Base-by-base conservation (phyloP, 192 early-diverging fungal species). In the Coemansia sp. region DNA sequence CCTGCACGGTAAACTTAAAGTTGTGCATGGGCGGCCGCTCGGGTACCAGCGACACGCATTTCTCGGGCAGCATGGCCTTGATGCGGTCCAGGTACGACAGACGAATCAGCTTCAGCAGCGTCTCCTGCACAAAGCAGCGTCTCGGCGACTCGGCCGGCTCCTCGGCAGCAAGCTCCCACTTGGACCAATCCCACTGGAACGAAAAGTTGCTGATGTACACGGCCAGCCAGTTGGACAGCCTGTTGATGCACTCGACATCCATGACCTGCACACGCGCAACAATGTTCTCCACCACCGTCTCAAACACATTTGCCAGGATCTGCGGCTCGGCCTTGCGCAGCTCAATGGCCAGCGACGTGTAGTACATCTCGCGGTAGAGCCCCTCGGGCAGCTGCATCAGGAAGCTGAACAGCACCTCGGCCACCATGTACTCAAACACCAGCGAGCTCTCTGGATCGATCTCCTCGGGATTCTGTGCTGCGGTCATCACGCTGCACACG, bases 201-300 rank as follows among this genome's bases (percentile, higher is more conserved):
- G 79, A 85, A 81, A 95, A 93, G 72, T 97, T 97, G 64, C 91
- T 93, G 40, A 98, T 68, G 68, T 95, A 93, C 46, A 90, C 83
- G 0, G 88, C 81, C 72, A 98, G 89, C 89, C 90, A 95, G 54
- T 87, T 87, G 48, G 82, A 81, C 36, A 97, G 79, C 22, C 94
- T 77, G 60, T 85, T 77, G 24, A 93, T 78, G 60, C 85, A 87
- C 67, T 94, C 93, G 26, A 88, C 82, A 64, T 98, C 95, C 6
- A 74, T 33, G 5, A 27, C 25, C 49, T 27, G 15, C 11, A 61
- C 45, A 11, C 67, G 57, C 20, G 46, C 55, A 9, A 64, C 43
- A 22, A 71, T 27, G 63, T 55, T 56, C 22, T 57, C 60, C 0
- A 65, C 58, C 22, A 63, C 40, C 0, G 59, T 60, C 45, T 58